A percentile compares a stretch with the other conserved stretches of the same genome.
These are phyloP conservation scores for Arthrobotrys entomopaga DNA, from an alignment of 2,329 filamentous ascomycete species.

Conservation along the genomic window DNA sequence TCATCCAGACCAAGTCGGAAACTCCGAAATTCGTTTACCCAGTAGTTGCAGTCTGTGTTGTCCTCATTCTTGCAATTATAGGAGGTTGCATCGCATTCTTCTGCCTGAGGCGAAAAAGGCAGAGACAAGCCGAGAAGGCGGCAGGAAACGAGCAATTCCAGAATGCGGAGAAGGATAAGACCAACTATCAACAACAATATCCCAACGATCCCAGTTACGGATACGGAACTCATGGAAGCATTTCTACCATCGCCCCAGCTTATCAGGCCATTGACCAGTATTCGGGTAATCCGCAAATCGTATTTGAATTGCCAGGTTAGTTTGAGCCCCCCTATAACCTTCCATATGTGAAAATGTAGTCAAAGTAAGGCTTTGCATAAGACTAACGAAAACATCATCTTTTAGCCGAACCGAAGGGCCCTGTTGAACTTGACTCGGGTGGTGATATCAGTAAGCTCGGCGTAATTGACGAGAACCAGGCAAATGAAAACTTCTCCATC, in stretches of 20 bases:
- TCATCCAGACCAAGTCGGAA: slow-evolving; percentile 42
- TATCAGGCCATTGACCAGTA: slow-evolving; percentile 38
- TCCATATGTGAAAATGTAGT: slow-evolving; percentile 5
- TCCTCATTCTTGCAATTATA: slow-evolving; percentile 41
- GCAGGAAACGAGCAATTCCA: slow-evolving; percentile 54
- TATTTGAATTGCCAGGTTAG: slow-evolving; percentile 50
- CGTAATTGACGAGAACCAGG: slow-evolving; percentile 40
- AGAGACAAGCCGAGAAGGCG: slow-evolving; percentile 29
- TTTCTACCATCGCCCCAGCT: slow-evolving; percentile 48
- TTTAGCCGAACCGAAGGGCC: slow-evolving; percentile 46
- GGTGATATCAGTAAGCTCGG: slow-evolving; percentile 36
- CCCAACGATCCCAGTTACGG: slow-evolving; percentile 25
- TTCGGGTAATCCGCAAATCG: slow-evolving; percentile 37
- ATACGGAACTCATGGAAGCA: slow-evolving; percentile 45
- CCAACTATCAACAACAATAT: slow-evolving; percentile 35
- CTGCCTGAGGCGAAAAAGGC: slow-evolving; percentile 40
- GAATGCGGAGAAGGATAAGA: slow-evolving; percentile 44
- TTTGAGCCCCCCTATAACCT: slow-evolving; percentile 2
- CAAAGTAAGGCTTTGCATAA: background rate
- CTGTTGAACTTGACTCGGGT: slow-evolving; percentile 47
- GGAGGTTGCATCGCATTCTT: slow-evolving; percentile 52
- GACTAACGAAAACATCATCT: slow-evolving; percentile 23
- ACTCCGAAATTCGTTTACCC: slow-evolving; percentile 52
- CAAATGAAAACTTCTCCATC: slow-evolving; percentile 39
- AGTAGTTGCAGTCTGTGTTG: slow-evolving; percentile 46